Conservation (phyloP, 2,329 filamentous ascomycete genomes). For the Penicillium frequentans region DNA sequence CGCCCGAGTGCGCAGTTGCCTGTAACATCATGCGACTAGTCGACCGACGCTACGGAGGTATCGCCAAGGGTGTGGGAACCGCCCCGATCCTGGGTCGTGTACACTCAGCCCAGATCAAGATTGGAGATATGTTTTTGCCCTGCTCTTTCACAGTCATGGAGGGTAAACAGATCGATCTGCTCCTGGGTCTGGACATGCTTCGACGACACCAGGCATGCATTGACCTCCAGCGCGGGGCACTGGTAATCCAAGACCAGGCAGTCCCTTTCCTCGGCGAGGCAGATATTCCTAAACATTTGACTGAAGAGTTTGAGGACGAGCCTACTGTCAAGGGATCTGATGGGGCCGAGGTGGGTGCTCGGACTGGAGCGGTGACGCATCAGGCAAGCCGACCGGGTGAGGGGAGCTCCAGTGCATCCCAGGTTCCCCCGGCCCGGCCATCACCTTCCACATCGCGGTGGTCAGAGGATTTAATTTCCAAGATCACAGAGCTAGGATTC, state of each 20-base stretch:
- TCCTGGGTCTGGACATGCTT: conserved; percentile 94
- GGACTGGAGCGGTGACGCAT: conserved; percentile 66
- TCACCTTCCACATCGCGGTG: conserved; percentile 34
- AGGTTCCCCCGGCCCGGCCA: neutral
- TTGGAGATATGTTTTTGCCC: conserved; percentile 80
- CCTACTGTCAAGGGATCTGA: conserved; percentile 81
- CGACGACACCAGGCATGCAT: conserved; percentile 93
- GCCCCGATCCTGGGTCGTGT: conserved; percentile 93
- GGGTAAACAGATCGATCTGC: conserved; percentile 90
- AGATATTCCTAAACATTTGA: conserved; percentile 82
- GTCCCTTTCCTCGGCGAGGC: conserved; percentile 89
- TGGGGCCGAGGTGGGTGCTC: conserved; percentile 83
- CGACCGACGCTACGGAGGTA: conserved; percentile 85
- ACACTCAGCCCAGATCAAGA: conserved; percentile 91
- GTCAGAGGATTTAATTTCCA: conserved; percentile 68
- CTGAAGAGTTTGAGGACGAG: conserved; percentile 73
- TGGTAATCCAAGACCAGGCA: conserved; percentile 85
- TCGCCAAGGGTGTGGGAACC: conserved; percentile 91
- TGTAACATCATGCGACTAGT: conserved; percentile 97
- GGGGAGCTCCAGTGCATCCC: neutral
- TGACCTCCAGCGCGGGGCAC: conserved; percentile 78
- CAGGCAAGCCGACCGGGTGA: conserved; percentile 21
- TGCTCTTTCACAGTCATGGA: conserved; percentile 99
- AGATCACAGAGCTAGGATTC: conserved; percentile 76
- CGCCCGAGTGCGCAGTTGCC: conserved; percentile 81